These are phyloP conservation scores for Cladosporium halotolerans DNA, from an alignment of 2,329 filamentous ascomycete genomes.

Conservation along the genomic window DNA sequence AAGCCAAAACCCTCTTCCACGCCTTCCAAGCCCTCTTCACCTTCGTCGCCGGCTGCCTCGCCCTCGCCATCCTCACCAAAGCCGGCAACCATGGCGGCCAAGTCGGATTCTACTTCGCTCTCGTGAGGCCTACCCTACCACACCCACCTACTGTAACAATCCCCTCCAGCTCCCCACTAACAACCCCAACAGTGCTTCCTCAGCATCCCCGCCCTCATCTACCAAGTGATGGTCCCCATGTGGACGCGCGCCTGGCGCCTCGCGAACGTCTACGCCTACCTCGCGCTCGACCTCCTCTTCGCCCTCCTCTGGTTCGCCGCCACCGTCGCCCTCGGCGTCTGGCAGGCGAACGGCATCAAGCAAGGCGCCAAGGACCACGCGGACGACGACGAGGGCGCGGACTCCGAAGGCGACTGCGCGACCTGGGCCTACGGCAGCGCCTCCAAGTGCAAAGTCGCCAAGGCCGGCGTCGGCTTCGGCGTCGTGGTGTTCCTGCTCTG, in stretches of 20 bases:
- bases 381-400: slow-evolving; percentile 8
- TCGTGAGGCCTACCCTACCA: slow-evolving; percentile 39
- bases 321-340: slow-evolving; percentile 51
- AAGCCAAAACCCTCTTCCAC: slow-evolving; percentile 52
- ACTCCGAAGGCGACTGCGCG: slow-evolving; percentile 43
- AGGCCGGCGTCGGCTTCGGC: slow-evolving; percentile 50
- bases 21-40: slow-evolving; percentile 49
- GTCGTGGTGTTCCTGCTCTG: slow-evolving; percentile 54
- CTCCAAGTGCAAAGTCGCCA: slow-evolving; percentile 51
- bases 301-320: slow-evolving; percentile 54
- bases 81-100: slow-evolving; percentile 48
- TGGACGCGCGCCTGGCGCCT: slow-evolving; percentile 54
- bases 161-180: not conserved
- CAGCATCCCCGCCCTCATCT: slow-evolving; percentile 52
- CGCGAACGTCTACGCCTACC: slow-evolving; percentile 55
- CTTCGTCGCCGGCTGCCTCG: slow-evolving; percentile 53
- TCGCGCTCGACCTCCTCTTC: slow-evolving; percentile 49
- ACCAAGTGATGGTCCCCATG: slow-evolving; percentile 55
- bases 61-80: slow-evolving; percentile 53
- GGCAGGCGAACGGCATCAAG: slow-evolving; percentile 49
- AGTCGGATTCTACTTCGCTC: slow-evolving; percentile 51
- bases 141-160: not conserved
- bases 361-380: slow-evolving; percentile 39
- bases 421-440: slow-evolving; percentile 50
- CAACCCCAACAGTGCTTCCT: slow-evolving; percentile 49